These are phyloP conservation scores for Ceratorhiza oryzae-sativae DNA, from an alignment of 1,284 basidiomycete genomes.

Conservation along the genomic window DNA sequence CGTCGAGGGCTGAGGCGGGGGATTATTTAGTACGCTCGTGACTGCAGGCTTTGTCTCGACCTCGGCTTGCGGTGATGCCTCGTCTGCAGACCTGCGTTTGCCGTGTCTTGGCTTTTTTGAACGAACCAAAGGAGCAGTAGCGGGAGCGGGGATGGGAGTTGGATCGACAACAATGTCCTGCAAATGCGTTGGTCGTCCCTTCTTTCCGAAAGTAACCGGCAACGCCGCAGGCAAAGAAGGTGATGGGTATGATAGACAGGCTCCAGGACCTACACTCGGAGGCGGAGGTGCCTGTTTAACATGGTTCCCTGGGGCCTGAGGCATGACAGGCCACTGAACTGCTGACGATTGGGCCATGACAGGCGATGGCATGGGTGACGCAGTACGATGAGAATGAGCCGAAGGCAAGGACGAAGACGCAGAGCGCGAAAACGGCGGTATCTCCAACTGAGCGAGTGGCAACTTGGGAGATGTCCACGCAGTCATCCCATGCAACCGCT, in stretches of 20 bases:
- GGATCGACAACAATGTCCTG: constrained; percentile 4
- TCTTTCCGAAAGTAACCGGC: background rate
- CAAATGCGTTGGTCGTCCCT: background rate
- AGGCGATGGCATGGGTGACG: background rate
- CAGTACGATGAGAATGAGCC: background rate
- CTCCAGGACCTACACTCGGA: background rate
- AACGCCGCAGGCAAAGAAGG: background rate
- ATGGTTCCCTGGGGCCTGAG: background rate
- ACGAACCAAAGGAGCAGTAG: constrained; percentile 16
- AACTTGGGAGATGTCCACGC: background rate
- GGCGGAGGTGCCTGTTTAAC: background rate
- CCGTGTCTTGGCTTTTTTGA: background rate
- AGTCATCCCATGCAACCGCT: background rate
- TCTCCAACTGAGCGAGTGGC: background rate
- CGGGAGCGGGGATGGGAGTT: constrained; percentile 3
- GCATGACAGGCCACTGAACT: background rate
- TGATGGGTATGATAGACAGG: background rate
- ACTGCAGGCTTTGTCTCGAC: background rate
- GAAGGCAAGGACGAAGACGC: background rate
- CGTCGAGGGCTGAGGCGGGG: background rate
- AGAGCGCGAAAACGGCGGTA: background rate
- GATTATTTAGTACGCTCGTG: background rate
- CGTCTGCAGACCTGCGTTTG: constrained; percentile 19
- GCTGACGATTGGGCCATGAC: background rate
- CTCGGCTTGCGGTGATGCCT: background rate